Percentiles rank a stretch among this genome's conserved stretches.
These are phyloP conservation scores for Penicillium alfredii DNA, from an alignment of 495 filamentous ascomycete species.

Conservation along the genomic window DNA sequence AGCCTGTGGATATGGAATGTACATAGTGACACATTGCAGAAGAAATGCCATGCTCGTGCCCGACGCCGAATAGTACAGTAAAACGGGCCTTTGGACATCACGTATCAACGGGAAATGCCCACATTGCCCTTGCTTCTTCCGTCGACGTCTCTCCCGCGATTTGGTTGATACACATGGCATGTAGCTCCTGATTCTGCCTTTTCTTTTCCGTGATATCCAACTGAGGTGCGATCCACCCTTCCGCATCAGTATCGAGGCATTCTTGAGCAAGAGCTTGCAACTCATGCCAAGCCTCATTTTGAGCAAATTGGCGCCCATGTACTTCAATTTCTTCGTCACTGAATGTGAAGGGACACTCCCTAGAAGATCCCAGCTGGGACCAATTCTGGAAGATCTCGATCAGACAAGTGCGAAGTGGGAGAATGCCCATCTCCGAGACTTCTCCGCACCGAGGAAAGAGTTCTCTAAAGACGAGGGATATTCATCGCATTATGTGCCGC, in stretches of 20 bases:
- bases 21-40: too few relatives aligned
- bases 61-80: too few relatives aligned
- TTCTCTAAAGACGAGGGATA: slow-evolving; percentile 29
- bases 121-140: slow-evolving; percentile 24
- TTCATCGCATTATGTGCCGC: slow-evolving; percentile 24
- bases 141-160: slow-evolving; percentile 20
- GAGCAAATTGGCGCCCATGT: slow-evolving; percentile 23
- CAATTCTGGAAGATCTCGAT: slow-evolving; percentile 30
- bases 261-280: slow-evolving; percentile 26
- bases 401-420: slow-evolving; percentile 31
- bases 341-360: slow-evolving; percentile 26
- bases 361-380: slow-evolving; percentile 24
- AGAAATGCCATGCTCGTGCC: too few relatives aligned
- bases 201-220: slow-evolving; percentile 25
- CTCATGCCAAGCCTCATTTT: slow-evolving; percentile 28
- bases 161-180: slow-evolving; percentile 24
- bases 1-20: too few relatives aligned
- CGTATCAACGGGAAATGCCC: slow-evolving; percentile 31
- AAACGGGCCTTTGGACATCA: too few relatives aligned
- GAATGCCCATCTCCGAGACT: slow-evolving; percentile 24
- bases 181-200: slow-evolving; percentile 25
- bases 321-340: slow-evolving; percentile 18
- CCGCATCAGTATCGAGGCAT: slow-evolving; percentile 34
- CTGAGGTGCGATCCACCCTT: slow-evolving; percentile 32
- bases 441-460: slow-evolving; percentile 30